These are phyloP conservation scores for Microdochium paspali DNA, from an alignment of 2,329 filamentous ascomycete species.

Conservation along the genomic window DNA sequence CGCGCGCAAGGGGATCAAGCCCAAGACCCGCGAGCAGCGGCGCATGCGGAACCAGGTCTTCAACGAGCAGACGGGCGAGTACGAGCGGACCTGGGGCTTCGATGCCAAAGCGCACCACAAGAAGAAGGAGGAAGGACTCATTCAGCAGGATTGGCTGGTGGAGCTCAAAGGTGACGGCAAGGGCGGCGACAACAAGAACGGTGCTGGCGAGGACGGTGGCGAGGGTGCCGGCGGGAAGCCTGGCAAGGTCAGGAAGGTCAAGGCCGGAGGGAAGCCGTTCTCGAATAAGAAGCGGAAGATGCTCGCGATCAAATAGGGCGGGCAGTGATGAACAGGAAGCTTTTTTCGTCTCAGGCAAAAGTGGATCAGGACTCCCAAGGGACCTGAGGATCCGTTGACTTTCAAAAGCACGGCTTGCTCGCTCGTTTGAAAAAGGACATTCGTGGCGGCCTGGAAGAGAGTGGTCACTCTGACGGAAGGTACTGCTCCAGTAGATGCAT, in stretches of 20 bases:
- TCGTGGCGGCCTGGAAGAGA: too few species aligned
- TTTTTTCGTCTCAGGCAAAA: too few species aligned
- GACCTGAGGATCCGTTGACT: too few species aligned
- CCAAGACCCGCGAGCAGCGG: constrained; percentile 70
- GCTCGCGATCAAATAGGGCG: constrained; percentile 11
- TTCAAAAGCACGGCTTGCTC: too few species aligned
- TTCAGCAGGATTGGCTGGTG: constrained; percentile 74
- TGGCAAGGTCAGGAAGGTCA: constrained; percentile 52
- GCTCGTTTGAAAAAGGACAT: too few species aligned
- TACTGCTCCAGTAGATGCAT: background rate
- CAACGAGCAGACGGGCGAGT: constrained; percentile 77
- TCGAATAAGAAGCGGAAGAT: constrained; percentile 49
- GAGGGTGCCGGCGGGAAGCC: constrained; percentile 27
- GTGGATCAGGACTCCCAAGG: too few species aligned
- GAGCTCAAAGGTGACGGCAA: constrained; percentile 75
- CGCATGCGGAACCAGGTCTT: constrained; percentile 64
- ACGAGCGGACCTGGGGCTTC: constrained; percentile 93
- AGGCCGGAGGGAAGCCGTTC: constrained; percentile 45
- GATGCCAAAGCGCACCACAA: constrained; percentile 9
- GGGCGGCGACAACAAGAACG: constrained; percentile 17
- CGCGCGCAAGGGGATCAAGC: constrained; percentile 91
- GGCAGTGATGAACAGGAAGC: background rate
- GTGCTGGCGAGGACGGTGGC: constrained; percentile 4
- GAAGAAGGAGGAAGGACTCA: constrained; percentile 69
- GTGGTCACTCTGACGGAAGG: too few species aligned